Percentiles rank a stretch among this genome's conserved stretches.
Evolutionary conservation across 371 early-diverging fungal species (phyloP).

Genomic region (Mucor sp.): DNA sequence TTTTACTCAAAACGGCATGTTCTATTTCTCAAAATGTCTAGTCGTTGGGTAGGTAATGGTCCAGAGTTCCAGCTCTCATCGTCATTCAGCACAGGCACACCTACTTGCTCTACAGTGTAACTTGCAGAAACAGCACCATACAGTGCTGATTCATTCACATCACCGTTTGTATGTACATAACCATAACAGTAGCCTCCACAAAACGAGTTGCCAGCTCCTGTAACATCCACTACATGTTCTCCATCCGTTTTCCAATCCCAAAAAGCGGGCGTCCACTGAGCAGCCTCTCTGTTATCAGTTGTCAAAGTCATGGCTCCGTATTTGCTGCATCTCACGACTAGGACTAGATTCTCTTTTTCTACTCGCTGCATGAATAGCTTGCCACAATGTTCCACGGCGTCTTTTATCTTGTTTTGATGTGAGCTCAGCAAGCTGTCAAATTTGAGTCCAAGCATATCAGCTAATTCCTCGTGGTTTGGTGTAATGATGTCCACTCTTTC

Average conservation of each 20-base stretch:
- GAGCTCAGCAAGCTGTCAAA: not conserved
- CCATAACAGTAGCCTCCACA: slow-evolving; percentile 44
- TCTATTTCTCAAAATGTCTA: slow-evolving; percentile 16
- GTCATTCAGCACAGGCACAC: slow-evolving; percentile 24
- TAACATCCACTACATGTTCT: slow-evolving; percentile 37
- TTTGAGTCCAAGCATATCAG: slow-evolving; percentile 16
- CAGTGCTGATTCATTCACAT: slow-evolving; percentile 29
- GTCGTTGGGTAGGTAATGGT: slow-evolving; percentile 23
- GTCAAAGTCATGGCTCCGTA: slow-evolving; percentile 28
- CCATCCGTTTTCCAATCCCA: slow-evolving; percentile 22
- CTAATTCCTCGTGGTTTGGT: slow-evolving; percentile 41
- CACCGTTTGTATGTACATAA: slow-evolving; percentile 29
- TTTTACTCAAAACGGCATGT: slow-evolving; percentile 1
- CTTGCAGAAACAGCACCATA: slow-evolving; percentile 51
- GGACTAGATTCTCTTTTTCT: not conserved
- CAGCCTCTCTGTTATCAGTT: not conserved
- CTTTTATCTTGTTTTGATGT: slow-evolving; percentile 8
- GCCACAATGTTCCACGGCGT: slow-evolving; percentile 10
- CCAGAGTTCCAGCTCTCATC: slow-evolving; percentile 37
- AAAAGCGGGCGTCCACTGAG: slow-evolving; percentile 41
- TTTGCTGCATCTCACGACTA: slow-evolving; percentile 39
- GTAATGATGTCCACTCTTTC: slow-evolving; percentile 20
- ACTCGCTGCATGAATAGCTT: slow-evolving; percentile 1
- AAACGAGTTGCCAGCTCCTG: slow-evolving; percentile 55
- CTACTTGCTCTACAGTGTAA: slow-evolving; percentile 49